Base-by-base conservation (phyloP, 495 filamentous ascomycete genomes). In the Ramalina peruviana region DNA sequence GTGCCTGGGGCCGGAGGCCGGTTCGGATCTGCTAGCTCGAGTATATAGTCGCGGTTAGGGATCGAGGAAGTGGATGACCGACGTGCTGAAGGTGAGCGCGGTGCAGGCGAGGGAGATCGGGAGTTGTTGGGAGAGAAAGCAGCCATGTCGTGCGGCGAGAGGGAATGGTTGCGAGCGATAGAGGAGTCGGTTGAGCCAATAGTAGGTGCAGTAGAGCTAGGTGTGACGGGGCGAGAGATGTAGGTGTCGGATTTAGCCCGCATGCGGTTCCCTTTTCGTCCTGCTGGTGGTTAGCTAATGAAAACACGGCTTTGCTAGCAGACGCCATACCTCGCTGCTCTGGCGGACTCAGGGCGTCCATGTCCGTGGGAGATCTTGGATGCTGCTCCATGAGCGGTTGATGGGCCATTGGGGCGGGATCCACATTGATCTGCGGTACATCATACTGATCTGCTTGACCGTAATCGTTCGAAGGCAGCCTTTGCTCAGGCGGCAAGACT, bases 1-100 rank as follows among this genome's bases (percentile, higher is more conserved):
- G 67, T 70, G 27, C 76, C 64, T n/a, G 67, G 64, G 7, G 77
- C 75, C n/a, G 77, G 80, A 46, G 83, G 85, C 49, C 88, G 85
- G 20, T 84, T 80, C 1, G 90, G 90, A 58, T 94, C 86, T 13
- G 88, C 92, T 19, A 98, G 75, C 41, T 87, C 86, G 21, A 98
- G 77, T 48, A 94, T 92, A 63, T 94, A 93, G 51, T 94, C 89
- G 37, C 94, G 86, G 49, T 86, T 86, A 20, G 83, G 77, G 25
- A 94, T 81, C 12, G 88, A 81, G 1, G 88, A 90, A 27, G 86
- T 93, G 13, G 90, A 93, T 43, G 88, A 80, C n/a, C 87, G 83
- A 48, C 88, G 80, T 21, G 53, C 57, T 46, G 60, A 61, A 40
- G 73, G 69, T 40, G 67, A 76, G 60, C 42, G 58, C 13, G 75